A percentile compares a stretch with the other conserved stretches of the same genome.
These are phyloP conservation scores for Nitzschia inconspicua DNA, from an alignment of 108 stramenopile species.

Conservation along the genomic window DNA sequence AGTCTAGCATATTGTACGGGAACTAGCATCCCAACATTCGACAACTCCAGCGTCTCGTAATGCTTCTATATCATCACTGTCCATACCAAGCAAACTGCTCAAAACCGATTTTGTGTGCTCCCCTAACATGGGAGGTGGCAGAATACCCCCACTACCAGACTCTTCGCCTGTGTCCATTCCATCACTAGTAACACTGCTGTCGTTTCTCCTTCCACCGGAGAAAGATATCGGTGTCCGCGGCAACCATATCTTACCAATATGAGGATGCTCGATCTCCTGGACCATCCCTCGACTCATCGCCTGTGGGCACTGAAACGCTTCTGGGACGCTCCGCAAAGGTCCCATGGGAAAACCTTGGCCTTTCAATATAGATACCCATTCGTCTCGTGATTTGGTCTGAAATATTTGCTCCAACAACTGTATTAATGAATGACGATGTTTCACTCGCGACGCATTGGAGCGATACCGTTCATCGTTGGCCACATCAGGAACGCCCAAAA, in stretches of 20 bases:
- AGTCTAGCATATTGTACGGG: no score
- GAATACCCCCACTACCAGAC: no score
- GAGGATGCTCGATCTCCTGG: constrained; percentile 32
- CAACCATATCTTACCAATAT: constrained; percentile 24
- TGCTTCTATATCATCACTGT: constrained; percentile 7
- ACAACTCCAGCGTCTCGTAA: constrained; percentile 22
- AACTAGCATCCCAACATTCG: no score
- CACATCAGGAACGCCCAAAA: constrained; percentile 20
- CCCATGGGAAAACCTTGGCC: constrained; percentile 39
- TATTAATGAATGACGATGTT: constrained; percentile 23
- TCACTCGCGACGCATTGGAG: constrained; percentile 34
- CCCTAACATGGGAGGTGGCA: constrained; percentile 45
- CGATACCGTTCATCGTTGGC: constrained; percentile 26
- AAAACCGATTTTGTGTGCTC: constrained; percentile 45
- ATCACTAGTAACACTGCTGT: constrained; percentile 1
- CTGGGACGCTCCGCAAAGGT: constrained; percentile 33
- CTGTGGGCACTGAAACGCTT: constrained; percentile 41
- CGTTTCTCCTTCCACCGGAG: background rate
- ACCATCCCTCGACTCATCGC: constrained; percentile 23
- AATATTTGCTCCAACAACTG: constrained; percentile 23
- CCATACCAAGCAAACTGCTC: constrained; percentile 24
- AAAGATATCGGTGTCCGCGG: constrained; percentile 24
- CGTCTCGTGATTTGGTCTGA: constrained; percentile 20
- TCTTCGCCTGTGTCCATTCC: constrained; percentile 6
- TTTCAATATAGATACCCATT: constrained; percentile 32